A percentile compares a stretch with the other conserved stretches of the same genome.
These are phyloP conservation scores for Cicer chorassanicum DNA, from an alignment of 306 rosid species.

Conservation along the genomic window DNA sequence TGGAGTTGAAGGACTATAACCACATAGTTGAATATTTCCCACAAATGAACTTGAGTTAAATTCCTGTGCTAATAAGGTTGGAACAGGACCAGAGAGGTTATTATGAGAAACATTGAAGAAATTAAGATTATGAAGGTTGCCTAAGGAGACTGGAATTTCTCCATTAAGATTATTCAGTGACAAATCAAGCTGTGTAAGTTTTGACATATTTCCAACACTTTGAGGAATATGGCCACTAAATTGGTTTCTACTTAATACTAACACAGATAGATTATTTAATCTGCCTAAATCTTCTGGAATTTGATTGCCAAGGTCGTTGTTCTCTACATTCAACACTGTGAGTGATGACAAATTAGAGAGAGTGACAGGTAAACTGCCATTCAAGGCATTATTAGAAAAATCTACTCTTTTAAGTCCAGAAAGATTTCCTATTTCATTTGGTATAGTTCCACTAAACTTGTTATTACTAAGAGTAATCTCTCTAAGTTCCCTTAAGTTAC, in stretches of 20 bases:
- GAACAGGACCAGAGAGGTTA: conserved; percentile 81
- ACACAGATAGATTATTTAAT: conserved; percentile 64
- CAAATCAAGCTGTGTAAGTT: conserved; percentile 71
- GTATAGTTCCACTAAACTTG: conserved; percentile 57
- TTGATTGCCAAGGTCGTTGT: conserved; percentile 53
- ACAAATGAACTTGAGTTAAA: conserved; percentile 76
- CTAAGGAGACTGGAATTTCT: conserved; percentile 69
- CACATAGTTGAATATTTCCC: conserved; percentile 80
- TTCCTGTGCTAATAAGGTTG: conserved; percentile 57
- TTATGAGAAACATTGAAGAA: conserved; percentile 79
- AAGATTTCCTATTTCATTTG: conserved; percentile 63
- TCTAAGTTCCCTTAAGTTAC: conserved; percentile 50
- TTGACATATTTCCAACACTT: conserved; percentile 63
- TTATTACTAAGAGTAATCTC: conserved; percentile 63
- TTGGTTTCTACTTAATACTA: conserved; percentile 61
- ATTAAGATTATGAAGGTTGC: conserved; percentile 51
- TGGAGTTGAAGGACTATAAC: conserved; percentile 59
- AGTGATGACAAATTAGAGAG: conserved; percentile 56
- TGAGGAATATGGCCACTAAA: conserved; percentile 69
- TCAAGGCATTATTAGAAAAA: conserved; percentile 60
- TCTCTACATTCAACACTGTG: conserved; percentile 54
- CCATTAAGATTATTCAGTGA: conserved; percentile 72
- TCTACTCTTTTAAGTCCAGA: conserved; percentile 58
- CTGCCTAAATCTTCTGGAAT: conserved; percentile 61
- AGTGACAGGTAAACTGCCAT: conserved; percentile 58